Percentiles rank a stretch among this genome's conserved stretches.
Evolutionary conservation across 345 rosid genomes (phyloP).

Genomic region (Bruguiera gymnorhiza): DNA sequence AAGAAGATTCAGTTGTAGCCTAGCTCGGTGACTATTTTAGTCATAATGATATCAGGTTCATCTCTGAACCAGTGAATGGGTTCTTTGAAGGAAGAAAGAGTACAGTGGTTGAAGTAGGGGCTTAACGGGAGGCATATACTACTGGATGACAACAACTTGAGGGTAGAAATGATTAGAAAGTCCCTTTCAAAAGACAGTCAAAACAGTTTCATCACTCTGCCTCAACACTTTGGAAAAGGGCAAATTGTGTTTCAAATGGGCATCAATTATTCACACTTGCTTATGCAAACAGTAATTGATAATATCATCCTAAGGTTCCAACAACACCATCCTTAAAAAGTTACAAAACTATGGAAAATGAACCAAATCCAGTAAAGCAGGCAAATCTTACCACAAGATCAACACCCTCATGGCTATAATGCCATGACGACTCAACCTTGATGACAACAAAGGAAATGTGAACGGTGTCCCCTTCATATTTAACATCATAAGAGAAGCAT

Average conservation of each 20-base stretch:
- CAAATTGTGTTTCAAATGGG: no score
- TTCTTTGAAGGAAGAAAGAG: no score
- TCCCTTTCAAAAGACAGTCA: no score
- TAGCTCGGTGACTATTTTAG: background rate
- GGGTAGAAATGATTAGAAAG: no score
- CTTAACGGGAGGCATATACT: no score
- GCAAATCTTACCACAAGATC: slow-evolving; percentile 57
- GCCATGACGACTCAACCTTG: slow-evolving; percentile 56
- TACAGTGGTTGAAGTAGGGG: no score
- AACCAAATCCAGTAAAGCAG: background rate
- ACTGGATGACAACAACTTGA: no score
- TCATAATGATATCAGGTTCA: background rate
- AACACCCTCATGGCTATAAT: slow-evolving; percentile 46
- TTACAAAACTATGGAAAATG: background rate
- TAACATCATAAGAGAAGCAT: slow-evolving; percentile 59
- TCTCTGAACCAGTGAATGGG: no score
- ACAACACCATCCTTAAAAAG: background rate
- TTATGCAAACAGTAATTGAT: background rate
- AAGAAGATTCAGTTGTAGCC: no score
- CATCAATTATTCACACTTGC: background rate
- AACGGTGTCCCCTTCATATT: slow-evolving; percentile 57
- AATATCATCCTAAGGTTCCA: background rate
- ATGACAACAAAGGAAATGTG: slow-evolving; percentile 64
- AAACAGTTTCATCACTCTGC: no score
- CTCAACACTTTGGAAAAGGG: no score